Base-by-base conservation (phyloP, 164 flowering plant genomes). In the Chimonanthus salicifolius region DNA sequence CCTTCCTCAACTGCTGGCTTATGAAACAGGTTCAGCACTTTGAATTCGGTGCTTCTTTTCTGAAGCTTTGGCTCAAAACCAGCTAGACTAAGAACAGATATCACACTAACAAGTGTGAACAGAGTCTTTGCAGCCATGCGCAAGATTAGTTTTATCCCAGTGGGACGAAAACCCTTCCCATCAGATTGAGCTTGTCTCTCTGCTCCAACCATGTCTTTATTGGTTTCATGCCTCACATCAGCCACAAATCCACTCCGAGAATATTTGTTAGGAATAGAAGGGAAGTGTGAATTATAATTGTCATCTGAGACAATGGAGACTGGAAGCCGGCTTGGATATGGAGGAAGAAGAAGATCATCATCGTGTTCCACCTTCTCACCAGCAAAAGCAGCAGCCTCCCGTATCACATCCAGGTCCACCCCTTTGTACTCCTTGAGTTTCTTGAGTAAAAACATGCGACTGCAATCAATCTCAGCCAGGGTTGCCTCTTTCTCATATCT, bases 321-420 rank as follows among this genome's bases (percentile, higher is more conserved):
- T 18, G 93, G 88, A 62, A 85, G 80, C 21, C 85, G 92, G 75
- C 76, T 86, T 54, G 91, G 91, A 80, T 95, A 93, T 18, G 94
- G 99, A 72, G 99, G 99, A 81, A 90, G 99, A 64, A 93, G 82
- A 48, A 95, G 96, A 78, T 90, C 88, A 68, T 80, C 84, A 78
- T 78, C 83, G 18, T 84, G 84, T 75, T 93, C 88, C 16, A 89
- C 92, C 51, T 88, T 84, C 81, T 87, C 92, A 77, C 97, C 86
- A 21, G 89, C 97, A 80, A 95, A 95, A 71, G 88, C 85, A 72
- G 89, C 79, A 65, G 96, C 93, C 69, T 95, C 98, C 5, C 84
- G 86, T 75, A 92, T 87, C 77, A 95, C 96, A 75, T 88, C 93
- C 75, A 93, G 83, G 74, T 93, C 87, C 74, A 85, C 80, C 21